Conservation (phyloP, 495 filamentous ascomycete species). For the Darksidea phi region DNA sequence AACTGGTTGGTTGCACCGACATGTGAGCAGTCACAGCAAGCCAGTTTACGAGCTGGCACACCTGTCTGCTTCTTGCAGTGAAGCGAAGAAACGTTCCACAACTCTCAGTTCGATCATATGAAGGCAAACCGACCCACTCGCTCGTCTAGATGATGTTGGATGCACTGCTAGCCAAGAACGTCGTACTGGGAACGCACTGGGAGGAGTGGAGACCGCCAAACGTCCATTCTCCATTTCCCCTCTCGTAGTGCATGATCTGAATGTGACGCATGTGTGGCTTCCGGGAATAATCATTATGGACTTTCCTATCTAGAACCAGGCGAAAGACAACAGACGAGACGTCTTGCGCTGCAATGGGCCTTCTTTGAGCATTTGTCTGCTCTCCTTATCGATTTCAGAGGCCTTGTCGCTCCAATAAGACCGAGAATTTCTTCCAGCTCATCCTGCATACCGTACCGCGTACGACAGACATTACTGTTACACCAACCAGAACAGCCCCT, state of each 20-base stretch:
- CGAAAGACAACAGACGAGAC: too few relatives aligned
- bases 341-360: too few relatives aligned
- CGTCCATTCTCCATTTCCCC: too few relatives aligned
- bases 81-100: constrained; percentile 16
- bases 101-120: neutral
- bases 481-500: constrained; percentile 5
- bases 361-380: too few relatives aligned
- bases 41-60: neutral
- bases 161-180: neutral
- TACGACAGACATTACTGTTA: constrained; percentile 20
- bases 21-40: too few relatives aligned
- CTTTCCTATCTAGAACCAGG: too few relatives aligned
- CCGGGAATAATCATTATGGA: too few relatives aligned
- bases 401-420: neutral
- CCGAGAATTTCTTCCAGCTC: neutral
- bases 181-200: neutral
- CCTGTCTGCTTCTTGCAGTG: neutral
- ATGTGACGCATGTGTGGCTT: too few relatives aligned
- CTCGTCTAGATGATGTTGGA: neutral
- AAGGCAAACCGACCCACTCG: neutral
- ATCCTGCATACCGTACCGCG: constrained; percentile 2
- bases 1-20: too few relatives aligned
- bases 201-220: too few relatives aligned
- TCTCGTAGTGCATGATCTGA: too few relatives aligned
- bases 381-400: too few relatives aligned